These are phyloP conservation scores for Oemleria cerasiformis DNA, from an alignment of 306 rosid species.

Conservation along the genomic window DNA sequence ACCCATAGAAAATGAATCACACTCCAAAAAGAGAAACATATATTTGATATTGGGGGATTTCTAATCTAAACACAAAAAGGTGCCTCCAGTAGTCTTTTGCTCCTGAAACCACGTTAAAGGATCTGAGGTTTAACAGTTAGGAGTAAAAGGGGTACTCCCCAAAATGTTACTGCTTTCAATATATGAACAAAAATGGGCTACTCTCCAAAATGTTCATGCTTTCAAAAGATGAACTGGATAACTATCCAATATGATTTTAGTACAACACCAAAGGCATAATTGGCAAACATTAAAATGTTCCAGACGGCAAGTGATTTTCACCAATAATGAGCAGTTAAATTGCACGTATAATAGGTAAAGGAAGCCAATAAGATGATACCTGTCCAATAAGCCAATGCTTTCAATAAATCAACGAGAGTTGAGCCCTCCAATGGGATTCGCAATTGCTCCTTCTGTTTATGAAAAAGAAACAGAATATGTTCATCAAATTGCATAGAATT, in stretches of 20 bases:
- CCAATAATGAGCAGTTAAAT: background rate
- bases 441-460: conserved; percentile 55
- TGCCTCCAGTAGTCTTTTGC: background rate
- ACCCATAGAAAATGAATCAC: background rate
- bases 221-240: conserved; percentile 1
- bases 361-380: conserved; percentile 40
- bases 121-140: background rate
- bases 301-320: background rate
- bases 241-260: background rate
- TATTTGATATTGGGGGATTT: background rate
- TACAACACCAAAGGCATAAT: background rate
- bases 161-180: background rate
- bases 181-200: background rate
- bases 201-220: background rate
- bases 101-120: background rate
- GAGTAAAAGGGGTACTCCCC: background rate
- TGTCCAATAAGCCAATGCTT: conserved; percentile 72
- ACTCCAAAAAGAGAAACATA: background rate
- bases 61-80: background rate
- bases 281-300: no score
- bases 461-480: conserved; percentile 24
- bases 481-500: conserved; percentile 15
- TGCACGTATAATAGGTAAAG: background rate
- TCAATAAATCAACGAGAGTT: conserved; percentile 51
- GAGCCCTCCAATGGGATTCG: conserved; percentile 44